A percentile compares a stretch with the other conserved stretches of the same genome.
phyloP scores from a whole-genome alignment of 2,329 filamentous ascomycete genomes.

The Neonectria ditissima region DNA sequence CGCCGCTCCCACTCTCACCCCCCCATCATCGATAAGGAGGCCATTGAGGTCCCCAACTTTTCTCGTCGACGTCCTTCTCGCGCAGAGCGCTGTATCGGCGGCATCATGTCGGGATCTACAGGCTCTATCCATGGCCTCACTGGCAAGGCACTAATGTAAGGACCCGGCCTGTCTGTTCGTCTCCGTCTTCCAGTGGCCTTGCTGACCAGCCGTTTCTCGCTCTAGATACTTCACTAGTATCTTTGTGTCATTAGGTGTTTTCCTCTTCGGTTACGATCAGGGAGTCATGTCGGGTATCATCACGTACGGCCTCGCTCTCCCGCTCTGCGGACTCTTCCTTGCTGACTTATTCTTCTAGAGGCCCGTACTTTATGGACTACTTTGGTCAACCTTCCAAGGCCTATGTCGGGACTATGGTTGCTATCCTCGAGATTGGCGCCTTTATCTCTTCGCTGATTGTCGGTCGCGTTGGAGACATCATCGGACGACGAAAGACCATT shows the following conservation, averaged over 20 bases:
- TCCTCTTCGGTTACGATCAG: conserved; percentile 90
- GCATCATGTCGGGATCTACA: conserved; percentile 87
- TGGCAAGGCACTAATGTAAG: conserved; percentile 91
- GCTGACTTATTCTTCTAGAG: conserved; percentile 64
- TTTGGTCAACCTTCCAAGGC: conserved; percentile 90
- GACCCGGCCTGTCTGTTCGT: conserved; percentile 19
- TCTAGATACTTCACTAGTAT: conserved; percentile 93
- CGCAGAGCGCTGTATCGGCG: conserved; percentile 77
- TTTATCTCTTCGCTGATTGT: conserved; percentile 90
- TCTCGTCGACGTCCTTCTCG: conserved; percentile 71
- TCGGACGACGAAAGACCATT: conserved; percentile 90
- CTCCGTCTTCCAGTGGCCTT: conserved; percentile 10
- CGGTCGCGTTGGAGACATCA: conserved; percentile 89
- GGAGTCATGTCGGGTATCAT: conserved; percentile 86
- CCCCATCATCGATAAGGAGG: conserved; percentile 73
- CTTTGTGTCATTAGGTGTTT: conserved; percentile 87
- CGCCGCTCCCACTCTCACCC: conserved; percentile 51
- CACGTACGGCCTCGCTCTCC: conserved; percentile 61
- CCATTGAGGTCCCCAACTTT: conserved; percentile 83
- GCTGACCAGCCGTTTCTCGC: conserved; percentile 27
- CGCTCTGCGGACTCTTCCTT: neutral
- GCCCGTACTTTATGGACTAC: conserved; percentile 88
- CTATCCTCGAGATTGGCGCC: conserved; percentile 93
- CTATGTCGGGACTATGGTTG: conserved; percentile 96
- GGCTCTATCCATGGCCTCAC: conserved; percentile 89